phyloP scores from a whole-genome alignment of 352 stramenopile species.

The Globisporangium uncinulatum region DNA sequence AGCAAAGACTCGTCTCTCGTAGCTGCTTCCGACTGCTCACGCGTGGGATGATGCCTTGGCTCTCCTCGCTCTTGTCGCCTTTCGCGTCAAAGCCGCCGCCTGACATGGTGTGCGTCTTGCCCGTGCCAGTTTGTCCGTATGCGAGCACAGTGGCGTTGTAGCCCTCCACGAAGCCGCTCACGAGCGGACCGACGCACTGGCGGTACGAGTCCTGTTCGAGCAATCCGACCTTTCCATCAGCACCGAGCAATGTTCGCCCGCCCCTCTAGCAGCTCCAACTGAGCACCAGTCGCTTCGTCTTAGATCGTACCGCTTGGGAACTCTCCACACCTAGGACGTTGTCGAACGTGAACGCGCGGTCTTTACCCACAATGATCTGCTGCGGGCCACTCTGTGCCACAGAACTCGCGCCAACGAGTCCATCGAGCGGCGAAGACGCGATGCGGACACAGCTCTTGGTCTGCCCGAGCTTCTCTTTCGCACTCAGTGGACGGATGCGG shows the following conservation, averaged over 20 bases:
- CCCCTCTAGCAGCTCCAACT: not conserved
- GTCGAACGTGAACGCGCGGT: constrained; percentile 89
- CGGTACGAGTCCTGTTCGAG: constrained; percentile 58
- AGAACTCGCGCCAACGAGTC: constrained; percentile 24
- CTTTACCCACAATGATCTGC: constrained; percentile 77
- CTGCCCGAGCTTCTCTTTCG: constrained; percentile 58
- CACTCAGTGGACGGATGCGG: constrained; percentile 58
- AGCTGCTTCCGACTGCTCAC: constrained; percentile 24
- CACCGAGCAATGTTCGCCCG: not conserved
- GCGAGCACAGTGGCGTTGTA: constrained; percentile 83
- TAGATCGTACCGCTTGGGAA: constrained; percentile 43
- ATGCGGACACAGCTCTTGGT: constrained; percentile 78
- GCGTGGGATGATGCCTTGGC: constrained; percentile 83
- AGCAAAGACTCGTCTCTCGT: not conserved
- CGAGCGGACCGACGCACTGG: constrained; percentile 52
- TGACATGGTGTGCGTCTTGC: constrained; percentile 96
- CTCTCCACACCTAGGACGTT: constrained; percentile 74
- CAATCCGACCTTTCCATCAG: not conserved
- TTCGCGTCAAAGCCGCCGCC: constrained; percentile 44
- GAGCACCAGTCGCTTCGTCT: too few species aligned
- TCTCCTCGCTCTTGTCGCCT: constrained; percentile 50
- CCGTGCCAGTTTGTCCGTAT: constrained; percentile 85
- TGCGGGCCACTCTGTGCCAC: constrained; percentile 22
- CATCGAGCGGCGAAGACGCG: constrained; percentile 32
- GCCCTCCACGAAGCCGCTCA: constrained; percentile 75